Base-by-base conservation (phyloP, 805 yeast species). In the Torulaspora microellipsoides region DNA sequence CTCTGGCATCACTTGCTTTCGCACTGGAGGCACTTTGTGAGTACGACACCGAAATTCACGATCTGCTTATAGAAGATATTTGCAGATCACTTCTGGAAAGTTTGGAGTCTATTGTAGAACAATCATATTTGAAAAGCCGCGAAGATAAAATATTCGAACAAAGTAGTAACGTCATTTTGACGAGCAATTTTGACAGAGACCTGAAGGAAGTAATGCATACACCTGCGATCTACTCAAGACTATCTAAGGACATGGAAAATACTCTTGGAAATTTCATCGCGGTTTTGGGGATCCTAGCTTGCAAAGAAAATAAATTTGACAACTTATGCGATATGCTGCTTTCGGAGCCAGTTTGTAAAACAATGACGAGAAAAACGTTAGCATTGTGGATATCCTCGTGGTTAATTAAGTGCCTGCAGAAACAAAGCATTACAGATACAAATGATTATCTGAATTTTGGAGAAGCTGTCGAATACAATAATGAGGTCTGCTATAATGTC, bases 321-420 rank as follows among this genome's bases (percentile, higher is more conserved):
- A 43, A 42, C 1, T 15, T 55, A 5, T 46, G 63, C 15, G 58
- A 54, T 15, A 45, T 51, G 2, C 39, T 61, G 0, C 30, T 65
- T 5, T 46, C 62, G 0, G 47, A 46, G 14, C 43, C 42, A 25
- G 14, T 36, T 11, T 30, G 38, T 27, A 54, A 56, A 8, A 27
- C 46, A 0, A 47, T 66, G 20, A 27, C 40, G 15, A 31, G 37
- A 23, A 52, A 45, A 31, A 37, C 46, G 1, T 31, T 43, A 2
- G 51, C 60, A 1, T 43, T 73, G 13, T 76, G 78, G 79, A 52
- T 72, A 3, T 44, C 67, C 0, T 62, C 71, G 12, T 56, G 52
- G 32, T 40, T 71, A 28, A 41, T 66, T 14, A 49, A 56, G 32
- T 65, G 67, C 3, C 47, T 49, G 32, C 12, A 40, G 27, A 47